phyloP scores from a whole-genome alignment of 2,329 filamentous ascomycete genomes.

The Exophiala spinifera region DNA sequence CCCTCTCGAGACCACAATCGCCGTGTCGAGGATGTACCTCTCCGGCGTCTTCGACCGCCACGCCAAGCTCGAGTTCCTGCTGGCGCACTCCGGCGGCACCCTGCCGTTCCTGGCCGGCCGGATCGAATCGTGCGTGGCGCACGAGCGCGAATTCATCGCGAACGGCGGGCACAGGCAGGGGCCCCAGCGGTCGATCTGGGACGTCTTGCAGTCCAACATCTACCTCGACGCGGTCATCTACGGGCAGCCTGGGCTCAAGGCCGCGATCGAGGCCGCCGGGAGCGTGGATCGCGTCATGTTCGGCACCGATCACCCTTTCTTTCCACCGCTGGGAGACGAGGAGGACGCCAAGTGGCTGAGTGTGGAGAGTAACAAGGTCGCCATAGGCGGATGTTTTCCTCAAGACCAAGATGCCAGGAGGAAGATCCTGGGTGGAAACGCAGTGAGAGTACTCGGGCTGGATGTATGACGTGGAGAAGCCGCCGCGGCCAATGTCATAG shows the following conservation, averaged over 20 bases:
- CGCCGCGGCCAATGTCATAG: too few species aligned
- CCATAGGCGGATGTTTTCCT: slow-evolving; percentile 40
- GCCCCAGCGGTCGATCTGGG: slow-evolving; percentile 60
- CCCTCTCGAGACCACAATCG: slow-evolving; percentile 89
- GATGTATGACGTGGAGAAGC: slow-evolving; percentile 22
- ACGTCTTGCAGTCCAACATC: slow-evolving; percentile 69
- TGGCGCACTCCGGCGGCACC: slow-evolving; percentile 86
- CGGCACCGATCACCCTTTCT: slow-evolving; percentile 47
- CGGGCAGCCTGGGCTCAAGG: slow-evolving; percentile 58
- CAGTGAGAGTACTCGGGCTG: slow-evolving; percentile 41
- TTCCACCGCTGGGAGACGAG: slow-evolving; percentile 37
- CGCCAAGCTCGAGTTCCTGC: slow-evolving; percentile 64
- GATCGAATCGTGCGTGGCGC: slow-evolving; percentile 81
- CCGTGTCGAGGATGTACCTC: slow-evolving; percentile 82
- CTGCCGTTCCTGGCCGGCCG: slow-evolving; percentile 83
- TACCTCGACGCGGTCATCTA: slow-evolving; percentile 71
- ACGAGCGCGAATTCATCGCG: slow-evolving; percentile 71
- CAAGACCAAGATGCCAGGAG: slow-evolving; percentile 33
- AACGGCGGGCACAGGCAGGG: slow-evolving; percentile 61
- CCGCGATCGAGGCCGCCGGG: slow-evolving; percentile 70
- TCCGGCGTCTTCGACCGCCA: slow-evolving; percentile 79
- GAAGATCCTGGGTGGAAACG: slow-evolving; percentile 45
- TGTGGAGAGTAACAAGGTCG: slow-evolving; percentile 47
- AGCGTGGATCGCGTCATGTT: slow-evolving; percentile 40
- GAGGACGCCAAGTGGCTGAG: slow-evolving; percentile 43